Conservation (phyloP, 2,329 filamentous ascomycete species). For the Diaporthe aspalathi region DNA sequence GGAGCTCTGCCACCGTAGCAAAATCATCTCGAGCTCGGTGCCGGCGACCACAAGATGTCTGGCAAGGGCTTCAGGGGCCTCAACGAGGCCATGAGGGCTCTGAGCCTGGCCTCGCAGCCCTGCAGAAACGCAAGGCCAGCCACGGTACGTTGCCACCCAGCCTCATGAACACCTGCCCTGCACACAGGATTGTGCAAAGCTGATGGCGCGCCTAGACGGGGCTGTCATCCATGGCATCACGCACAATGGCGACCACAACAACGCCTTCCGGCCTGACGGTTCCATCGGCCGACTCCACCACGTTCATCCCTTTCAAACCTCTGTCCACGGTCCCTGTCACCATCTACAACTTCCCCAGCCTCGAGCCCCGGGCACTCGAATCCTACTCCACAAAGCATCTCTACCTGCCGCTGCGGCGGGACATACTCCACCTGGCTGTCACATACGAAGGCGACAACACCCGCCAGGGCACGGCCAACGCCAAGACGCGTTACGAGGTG, state of each 20-base stretch:
- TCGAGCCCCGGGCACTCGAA: conserved; percentile 84
- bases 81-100: conserved; percentile 62
- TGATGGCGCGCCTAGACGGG: conserved; percentile 32
- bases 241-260: conserved; percentile 39
- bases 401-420: conserved; percentile 85
- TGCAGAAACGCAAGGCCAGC: conserved; percentile 47
- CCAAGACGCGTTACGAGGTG: conserved; percentile 85
- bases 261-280: conserved; percentile 32
- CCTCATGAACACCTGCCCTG: background rate
- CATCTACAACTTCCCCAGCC: conserved; percentile 87
- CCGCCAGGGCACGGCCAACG: conserved; percentile 85
- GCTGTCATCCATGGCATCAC: conserved; percentile 23
- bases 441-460: conserved; percentile 92
- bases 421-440: conserved; percentile 92
- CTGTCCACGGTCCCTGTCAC: conserved; percentile 80
- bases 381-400: conserved; percentile 86
- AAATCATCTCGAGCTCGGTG: background rate
- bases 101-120: conserved; percentile 60
- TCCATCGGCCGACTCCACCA: conserved; percentile 37
- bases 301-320: conserved; percentile 45
- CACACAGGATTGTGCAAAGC: conserved; percentile 33
- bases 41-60: conserved; percentile 51
- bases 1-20: background rate
- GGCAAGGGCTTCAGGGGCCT: conserved; percentile 62
- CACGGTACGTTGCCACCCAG: conserved; percentile 6